A percentile compares a stretch with the other conserved stretches of the same genome.
phyloP scores from a whole-genome alignment of 2,329 filamentous ascomycete species.

The Beauveria medogensis region DNA sequence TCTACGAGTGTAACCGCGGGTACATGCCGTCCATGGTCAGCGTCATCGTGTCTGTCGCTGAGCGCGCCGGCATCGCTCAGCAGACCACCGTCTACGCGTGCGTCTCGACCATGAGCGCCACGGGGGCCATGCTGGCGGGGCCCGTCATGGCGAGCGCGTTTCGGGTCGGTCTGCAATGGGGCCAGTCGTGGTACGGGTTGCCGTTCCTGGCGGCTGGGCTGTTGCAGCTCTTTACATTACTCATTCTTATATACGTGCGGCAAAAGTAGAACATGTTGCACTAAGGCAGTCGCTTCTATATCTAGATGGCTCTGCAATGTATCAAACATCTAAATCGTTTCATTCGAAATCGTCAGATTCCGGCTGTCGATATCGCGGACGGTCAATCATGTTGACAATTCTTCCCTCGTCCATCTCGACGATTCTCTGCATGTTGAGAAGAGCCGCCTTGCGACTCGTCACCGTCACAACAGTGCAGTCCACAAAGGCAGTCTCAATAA shows the following conservation, averaged over 20 bases:
- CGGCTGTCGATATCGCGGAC: background rate
- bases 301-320: background rate
- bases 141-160: slow-evolving; percentile 8
- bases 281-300: background rate
- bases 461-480: slow-evolving; percentile 13
- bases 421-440: slow-evolving; percentile 2
- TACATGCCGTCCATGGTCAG: slow-evolving; percentile 4
- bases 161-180: slow-evolving; percentile 3
- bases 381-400: slow-evolving; percentile 4
- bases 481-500: slow-evolving; percentile 13
- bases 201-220: slow-evolving; percentile 3
- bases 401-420: background rate
- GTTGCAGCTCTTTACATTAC: slow-evolving; percentile 1
- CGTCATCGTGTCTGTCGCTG: background rate
- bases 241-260: slow-evolving; percentile 4
- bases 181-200: slow-evolving; percentile 9
- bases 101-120: background rate
- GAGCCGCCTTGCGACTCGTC: slow-evolving; percentile 11
- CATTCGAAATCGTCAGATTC: background rate
- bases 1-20: slow-evolving; percentile 5
- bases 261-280: background rate
- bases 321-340: background rate
- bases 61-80: background rate
- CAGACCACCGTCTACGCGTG: slow-evolving; percentile 2
- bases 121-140: background rate